A percentile compares a stretch with the other conserved stretches of the same genome.
These are phyloP conservation scores for Psidium guajava DNA, from an alignment of 345 rosid genomes.

Conservation along the genomic window DNA sequence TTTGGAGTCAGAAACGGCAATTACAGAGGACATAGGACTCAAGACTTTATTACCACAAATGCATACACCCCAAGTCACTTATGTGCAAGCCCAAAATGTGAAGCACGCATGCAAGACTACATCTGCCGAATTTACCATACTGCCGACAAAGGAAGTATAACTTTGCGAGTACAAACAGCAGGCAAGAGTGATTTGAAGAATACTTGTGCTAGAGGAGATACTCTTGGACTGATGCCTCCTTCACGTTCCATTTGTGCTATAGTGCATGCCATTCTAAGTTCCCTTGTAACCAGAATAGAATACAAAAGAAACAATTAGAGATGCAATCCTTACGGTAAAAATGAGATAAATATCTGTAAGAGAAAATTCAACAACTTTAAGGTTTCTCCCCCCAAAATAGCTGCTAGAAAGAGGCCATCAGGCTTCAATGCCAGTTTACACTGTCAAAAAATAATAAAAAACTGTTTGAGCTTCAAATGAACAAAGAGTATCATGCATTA, in stretches of 20 bases:
- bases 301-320: background rate
- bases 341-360: background rate
- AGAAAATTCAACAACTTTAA: conserved; percentile 46
- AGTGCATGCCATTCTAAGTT: conserved; percentile 93
- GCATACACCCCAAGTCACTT: background rate
- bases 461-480: conserved; percentile 2
- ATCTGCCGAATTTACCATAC: background rate
- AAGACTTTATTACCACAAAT: background rate
- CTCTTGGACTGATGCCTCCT: conserved; percentile 93
- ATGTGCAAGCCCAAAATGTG: background rate
- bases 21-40: background rate
- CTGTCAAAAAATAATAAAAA: conserved; percentile 38
- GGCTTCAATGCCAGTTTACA: conserved; percentile 91
- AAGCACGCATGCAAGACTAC: background rate
- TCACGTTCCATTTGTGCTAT: conserved; percentile 98
- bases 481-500: background rate
- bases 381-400: conserved; percentile 99
- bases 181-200: background rate
- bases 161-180: background rate
- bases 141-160: background rate
- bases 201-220: conserved; percentile 97
- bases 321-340: background rate
- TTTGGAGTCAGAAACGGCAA: background rate
- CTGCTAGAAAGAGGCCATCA: conserved; percentile 95
- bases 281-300: conserved; percentile 31